phyloP scores from a whole-genome alignment of 257 asterid genomes.

The Oldenlandia corymbosa region DNA sequence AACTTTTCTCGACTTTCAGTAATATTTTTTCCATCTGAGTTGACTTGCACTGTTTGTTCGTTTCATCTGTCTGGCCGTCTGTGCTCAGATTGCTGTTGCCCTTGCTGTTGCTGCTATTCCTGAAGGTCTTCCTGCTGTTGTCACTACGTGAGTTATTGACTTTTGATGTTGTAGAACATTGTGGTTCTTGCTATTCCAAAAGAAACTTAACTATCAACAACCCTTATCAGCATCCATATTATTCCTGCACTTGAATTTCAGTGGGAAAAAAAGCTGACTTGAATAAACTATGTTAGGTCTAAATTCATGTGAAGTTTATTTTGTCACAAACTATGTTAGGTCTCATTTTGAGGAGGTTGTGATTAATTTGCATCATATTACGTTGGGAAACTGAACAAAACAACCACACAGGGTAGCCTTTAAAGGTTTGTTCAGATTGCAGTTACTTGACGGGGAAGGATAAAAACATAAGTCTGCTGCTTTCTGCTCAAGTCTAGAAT shows the following conservation, averaged over 20 bases:
- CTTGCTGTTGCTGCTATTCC: conserved; percentile 99
- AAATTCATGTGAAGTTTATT: background rate
- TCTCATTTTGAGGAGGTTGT: no score
- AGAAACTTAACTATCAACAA: background rate
- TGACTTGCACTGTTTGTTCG: background rate
- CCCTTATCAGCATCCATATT: background rate
- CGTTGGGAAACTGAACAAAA: background rate
- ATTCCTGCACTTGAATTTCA: background rate
- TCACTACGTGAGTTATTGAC: conserved; percentile 70
- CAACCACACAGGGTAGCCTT: background rate
- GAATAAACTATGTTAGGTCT: no score
- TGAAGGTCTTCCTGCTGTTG: conserved; percentile 99
- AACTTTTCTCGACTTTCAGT: conserved; percentile 4
- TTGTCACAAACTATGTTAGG: background rate
- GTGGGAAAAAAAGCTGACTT: no score
- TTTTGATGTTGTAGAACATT: conserved; percentile 14
- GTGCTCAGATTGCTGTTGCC: conserved; percentile 93
- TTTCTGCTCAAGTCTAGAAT: background rate
- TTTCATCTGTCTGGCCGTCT: conserved; percentile 7
- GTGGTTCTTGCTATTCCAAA: conserved; percentile 10
- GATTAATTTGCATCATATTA: no score
- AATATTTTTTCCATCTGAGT: conserved; percentile 1
- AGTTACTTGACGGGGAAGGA: background rate
- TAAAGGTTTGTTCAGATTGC: background rate
- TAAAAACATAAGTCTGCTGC: background rate